A percentile compares a stretch with the other conserved stretches of the same genome.
Evolutionary conservation across 306 rosid genomes (phyloP).

Genomic region (Morella rubra): DNA sequence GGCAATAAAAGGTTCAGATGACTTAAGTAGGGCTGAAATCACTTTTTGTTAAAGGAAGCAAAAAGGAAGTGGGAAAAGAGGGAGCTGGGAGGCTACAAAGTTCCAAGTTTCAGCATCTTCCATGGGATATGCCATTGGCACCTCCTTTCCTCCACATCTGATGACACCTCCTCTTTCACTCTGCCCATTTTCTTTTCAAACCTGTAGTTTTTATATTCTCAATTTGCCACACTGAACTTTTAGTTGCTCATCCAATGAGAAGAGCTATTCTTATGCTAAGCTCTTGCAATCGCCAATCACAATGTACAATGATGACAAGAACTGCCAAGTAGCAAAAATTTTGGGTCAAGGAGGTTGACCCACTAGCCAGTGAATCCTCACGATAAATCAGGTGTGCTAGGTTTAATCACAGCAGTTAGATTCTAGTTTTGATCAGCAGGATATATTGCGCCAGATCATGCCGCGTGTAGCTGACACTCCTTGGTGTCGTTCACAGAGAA

Average conservation of each 20-base stretch:
- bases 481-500: conserved; percentile 16
- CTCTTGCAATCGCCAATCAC: conserved; percentile 27
- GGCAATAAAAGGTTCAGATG: conserved; percentile 60
- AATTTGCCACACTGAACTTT: conserved; percentile 23
- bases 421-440: background rate
- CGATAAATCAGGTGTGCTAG: background rate
- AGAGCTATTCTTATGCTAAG: background rate
- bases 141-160: conserved; percentile 44
- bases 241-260: background rate
- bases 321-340: conserved; percentile 6
- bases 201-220: conserved; percentile 21
- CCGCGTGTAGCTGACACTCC: background rate
- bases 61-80: conserved; percentile 39
- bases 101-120: conserved; percentile 61
- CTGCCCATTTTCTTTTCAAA: conserved; percentile 28
- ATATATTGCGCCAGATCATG: background rate
- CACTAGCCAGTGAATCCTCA: background rate
- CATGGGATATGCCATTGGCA: conserved; percentile 74
- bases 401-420: conserved; percentile 3
- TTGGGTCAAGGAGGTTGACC: background rate
- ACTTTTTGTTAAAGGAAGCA: conserved; percentile 38
- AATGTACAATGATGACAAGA: conserved; percentile 22
- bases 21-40: conserved; percentile 54
- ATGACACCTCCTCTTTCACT: conserved; percentile 33
- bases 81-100: conserved; percentile 46